These are phyloP conservation scores for Biscogniauxia mediterranea DNA, from an alignment of 2,329 filamentous ascomycete species.

Conservation along the genomic window DNA sequence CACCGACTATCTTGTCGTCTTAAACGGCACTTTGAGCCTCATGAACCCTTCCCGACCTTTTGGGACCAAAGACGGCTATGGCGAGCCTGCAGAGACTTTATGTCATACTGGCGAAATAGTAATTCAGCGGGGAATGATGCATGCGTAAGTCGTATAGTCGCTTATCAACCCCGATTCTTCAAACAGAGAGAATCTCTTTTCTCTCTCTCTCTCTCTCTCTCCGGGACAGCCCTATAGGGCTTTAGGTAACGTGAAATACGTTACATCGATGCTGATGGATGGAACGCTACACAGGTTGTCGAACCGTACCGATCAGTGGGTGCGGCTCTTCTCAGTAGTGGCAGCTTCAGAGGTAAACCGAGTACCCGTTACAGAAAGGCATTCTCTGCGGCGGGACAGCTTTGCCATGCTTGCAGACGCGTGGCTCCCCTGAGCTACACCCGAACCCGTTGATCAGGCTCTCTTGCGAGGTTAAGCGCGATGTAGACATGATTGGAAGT, in stretches of 20 bases:
- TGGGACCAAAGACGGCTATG: constrained; percentile 26
- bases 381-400: background rate
- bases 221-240: too few relatives aligned
- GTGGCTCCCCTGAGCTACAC: constrained; percentile 1
- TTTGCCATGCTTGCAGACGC: background rate
- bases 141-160: constrained; percentile 30
- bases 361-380: constrained; percentile 14
- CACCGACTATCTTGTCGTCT: constrained; percentile 32
- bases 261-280: background rate
- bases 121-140: constrained; percentile 32
- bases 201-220: too few relatives aligned
- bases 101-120: constrained; percentile 31
- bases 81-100: constrained; percentile 26
- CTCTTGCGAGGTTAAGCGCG: background rate
- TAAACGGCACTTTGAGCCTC: constrained; percentile 29
- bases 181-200: too few relatives aligned
- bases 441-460: background rate
- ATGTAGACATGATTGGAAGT: background rate
- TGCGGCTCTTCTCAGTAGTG: constrained; percentile 25
- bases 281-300: constrained; percentile 21
- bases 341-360: constrained; percentile 24
- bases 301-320: constrained; percentile 30
- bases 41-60: constrained; percentile 27
- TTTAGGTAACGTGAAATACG: background rate
- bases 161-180: background rate